A percentile compares a stretch with the other conserved stretches of the same genome.
phyloP scores from a whole-genome alignment of 2,329 filamentous ascomycete species.

The Alternaria sp. region DNA sequence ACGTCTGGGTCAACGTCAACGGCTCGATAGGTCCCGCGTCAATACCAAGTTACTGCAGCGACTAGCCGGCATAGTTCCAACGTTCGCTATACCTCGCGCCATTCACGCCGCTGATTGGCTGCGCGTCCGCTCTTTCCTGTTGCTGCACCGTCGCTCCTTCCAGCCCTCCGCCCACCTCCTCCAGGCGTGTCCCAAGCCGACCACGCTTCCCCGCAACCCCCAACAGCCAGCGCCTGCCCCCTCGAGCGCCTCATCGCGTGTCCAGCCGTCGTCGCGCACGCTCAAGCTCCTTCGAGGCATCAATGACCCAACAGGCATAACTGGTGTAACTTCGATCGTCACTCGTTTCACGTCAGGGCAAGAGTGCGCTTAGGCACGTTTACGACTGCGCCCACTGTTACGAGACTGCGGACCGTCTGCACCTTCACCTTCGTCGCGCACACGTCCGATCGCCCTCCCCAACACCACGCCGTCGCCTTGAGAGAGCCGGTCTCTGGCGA shows the following conservation, averaged over 20 bases:
- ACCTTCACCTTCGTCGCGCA: slow-evolving; percentile 5
- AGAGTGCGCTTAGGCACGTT: slow-evolving; percentile 31
- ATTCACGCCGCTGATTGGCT: slow-evolving; percentile 20
- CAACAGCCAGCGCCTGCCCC: slow-evolving; percentile 12
- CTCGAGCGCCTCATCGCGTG: slow-evolving; percentile 19
- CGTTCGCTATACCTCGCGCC: slow-evolving; percentile 14
- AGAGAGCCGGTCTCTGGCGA: slow-evolving; percentile 40
- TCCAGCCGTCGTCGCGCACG: slow-evolving; percentile 8
- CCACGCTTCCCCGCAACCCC: slow-evolving; percentile 23
- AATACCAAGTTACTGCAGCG: slow-evolving; percentile 14
- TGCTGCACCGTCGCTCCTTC: slow-evolving; percentile 7
- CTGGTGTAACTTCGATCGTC: slow-evolving; percentile 32
- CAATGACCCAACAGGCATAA: slow-evolving; percentile 39
- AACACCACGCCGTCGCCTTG: slow-evolving; percentile 26
- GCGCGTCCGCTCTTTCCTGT: slow-evolving; percentile 7
- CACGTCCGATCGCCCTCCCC: slow-evolving; percentile 16
- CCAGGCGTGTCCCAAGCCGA: neutral
- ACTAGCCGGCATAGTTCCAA: slow-evolving; percentile 11
- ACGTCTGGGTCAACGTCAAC: neutral
- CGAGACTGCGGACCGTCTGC: slow-evolving; percentile 2
- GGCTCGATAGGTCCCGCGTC: slow-evolving; percentile 7
- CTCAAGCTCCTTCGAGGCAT: slow-evolving; percentile 13
- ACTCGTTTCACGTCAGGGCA: slow-evolving; percentile 36
- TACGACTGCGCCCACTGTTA: slow-evolving; percentile 21
- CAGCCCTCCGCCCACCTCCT: slow-evolving; percentile 10